These are phyloP conservation scores for Taphrina confusa DNA, from an alignment of 1,139 yeast species.

Conservation along the genomic window DNA sequence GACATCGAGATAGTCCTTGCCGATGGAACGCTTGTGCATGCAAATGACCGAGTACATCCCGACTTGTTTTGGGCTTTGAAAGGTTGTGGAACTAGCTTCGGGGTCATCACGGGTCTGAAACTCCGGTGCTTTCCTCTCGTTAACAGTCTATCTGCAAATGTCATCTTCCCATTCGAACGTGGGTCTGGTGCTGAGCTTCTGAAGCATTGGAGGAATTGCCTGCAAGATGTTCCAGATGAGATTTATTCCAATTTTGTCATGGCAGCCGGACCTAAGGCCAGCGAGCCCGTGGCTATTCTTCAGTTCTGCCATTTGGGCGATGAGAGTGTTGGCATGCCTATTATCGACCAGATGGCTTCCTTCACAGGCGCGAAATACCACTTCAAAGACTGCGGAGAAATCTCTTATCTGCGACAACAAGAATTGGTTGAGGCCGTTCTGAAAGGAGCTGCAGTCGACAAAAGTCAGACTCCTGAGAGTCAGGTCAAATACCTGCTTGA, in stretches of 20 bases:
- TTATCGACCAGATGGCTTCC: conserved; percentile 8
- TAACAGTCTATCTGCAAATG: conserved; percentile 13
- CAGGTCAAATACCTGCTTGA: conserved; percentile 17
- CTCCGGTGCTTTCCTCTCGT: conserved; percentile 9
- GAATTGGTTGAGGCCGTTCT: conserved; percentile 19
- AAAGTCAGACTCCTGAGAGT: not conserved
- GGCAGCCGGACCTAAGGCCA: conserved; percentile 20
- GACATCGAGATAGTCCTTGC: conserved; percentile 16
- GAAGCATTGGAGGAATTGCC: conserved; percentile 18
- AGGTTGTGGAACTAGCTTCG: conserved; percentile 19
- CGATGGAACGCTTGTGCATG: conserved; percentile 7
- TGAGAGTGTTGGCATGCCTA: not conserved
- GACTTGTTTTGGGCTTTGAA: conserved; percentile 14
- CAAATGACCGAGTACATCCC: not conserved
- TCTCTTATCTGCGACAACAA: conserved; percentile 21
- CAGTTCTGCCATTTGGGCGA: conserved; percentile 18
- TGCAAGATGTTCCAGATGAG: conserved; percentile 7
- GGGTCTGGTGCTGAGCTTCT: conserved; percentile 6
- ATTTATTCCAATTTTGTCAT: conserved; percentile 15
- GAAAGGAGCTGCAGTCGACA: conserved; percentile 10
- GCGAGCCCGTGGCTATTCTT: conserved; percentile 4
- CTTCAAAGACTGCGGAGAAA: conserved; percentile 19
- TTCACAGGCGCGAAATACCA: conserved; percentile 12
- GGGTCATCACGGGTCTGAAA: conserved; percentile 7
- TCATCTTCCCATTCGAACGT: conserved; percentile 12